Base-by-base conservation (phyloP, 1,284 basidiomycete genomes). In the Rhodotorula glutinis region DNA sequence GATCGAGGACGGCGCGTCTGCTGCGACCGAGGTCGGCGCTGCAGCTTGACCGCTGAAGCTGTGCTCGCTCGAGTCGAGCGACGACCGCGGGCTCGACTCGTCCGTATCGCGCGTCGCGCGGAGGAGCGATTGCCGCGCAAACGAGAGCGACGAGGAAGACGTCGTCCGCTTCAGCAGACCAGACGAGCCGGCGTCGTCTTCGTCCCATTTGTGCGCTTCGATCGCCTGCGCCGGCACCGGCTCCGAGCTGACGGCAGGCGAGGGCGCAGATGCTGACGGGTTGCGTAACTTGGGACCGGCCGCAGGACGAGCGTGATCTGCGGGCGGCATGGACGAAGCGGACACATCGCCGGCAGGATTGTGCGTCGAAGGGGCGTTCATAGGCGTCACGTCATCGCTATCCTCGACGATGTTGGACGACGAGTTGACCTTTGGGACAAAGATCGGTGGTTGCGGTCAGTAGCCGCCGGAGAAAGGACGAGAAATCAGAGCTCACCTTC, bases 81-180 rank as follows among this genome's bases (percentile, higher is more conserved):
- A 57, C 41, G 54, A 57, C 47, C 59, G 59, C 29, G 52, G 43
- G 23, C 47, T 38, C 38, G 49, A 52, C 38, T 54, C 55, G 4
- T 57, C 58, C 43, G 44, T n/a, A 51, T 61, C 61, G 3, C 61
- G 61, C 21, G 66, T 62, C 0, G 59, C 63, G 16, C 71, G 62
- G 11, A 73, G 65, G 23, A 73, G 61, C 11, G 64, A 67, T 14
- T 67, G 57, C 0, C 73, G 65, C 17, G 73, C 67, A 57, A 64
- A 73, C 41, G 59, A 60, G 9, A 60, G 41, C 25, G 59, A 60
- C 23, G 30, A 46, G 2, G 51, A 53, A 23, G 59, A 53, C 0
- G 57, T 49, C 27, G 57, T 41, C 25, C 57, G 57, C 57, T 59
- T 59, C n/a, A 59, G 49, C 49, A 52, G 27, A 11, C 49, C 49